Percentiles rank a stretch among this genome's conserved stretches.
Conservation (phyloP, 495 filamentous ascomycete genomes). For the Talaromyces thailandensis region DNA sequence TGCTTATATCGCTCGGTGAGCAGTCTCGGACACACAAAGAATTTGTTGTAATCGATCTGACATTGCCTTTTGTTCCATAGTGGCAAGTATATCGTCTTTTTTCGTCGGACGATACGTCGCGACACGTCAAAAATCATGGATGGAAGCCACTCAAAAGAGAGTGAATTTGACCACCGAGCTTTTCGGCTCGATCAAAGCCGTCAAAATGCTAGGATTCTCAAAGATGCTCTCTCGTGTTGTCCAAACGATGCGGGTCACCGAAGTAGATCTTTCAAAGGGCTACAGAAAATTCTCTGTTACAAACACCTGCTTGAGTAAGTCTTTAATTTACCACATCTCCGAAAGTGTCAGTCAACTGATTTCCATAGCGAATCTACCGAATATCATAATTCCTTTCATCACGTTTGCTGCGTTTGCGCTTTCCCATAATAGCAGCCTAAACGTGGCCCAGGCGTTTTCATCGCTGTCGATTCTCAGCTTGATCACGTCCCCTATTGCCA, state of each 20-base stretch:
- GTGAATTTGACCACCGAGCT: slow-evolving; percentile 38
- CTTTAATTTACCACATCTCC: no score
- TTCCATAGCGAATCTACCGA: no score
- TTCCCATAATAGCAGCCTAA: slow-evolving; percentile 4
- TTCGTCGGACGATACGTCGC: background rate
- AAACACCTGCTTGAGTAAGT: no score
- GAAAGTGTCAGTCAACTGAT: no score
- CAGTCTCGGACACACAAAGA: slow-evolving; percentile 1
- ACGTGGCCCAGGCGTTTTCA: slow-evolving; percentile 45
- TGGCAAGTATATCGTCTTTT: slow-evolving; percentile 1
- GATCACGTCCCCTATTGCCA: slow-evolving; percentile 43
- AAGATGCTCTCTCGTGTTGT: slow-evolving; percentile 11
- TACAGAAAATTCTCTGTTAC: slow-evolving; percentile 7
- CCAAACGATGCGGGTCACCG: slow-evolving; percentile 3
- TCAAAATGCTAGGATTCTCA: slow-evolving; percentile 43
- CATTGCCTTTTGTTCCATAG: background rate
- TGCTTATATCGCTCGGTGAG: slow-evolving; percentile 41
- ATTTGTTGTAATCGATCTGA: no score
- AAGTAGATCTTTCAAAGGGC: slow-evolving; percentile 14
- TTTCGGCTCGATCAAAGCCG: slow-evolving; percentile 44
- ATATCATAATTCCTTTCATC: slow-evolving; percentile 10
- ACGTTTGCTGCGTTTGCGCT: slow-evolving; percentile 39
- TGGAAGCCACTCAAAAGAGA: slow-evolving; percentile 42
- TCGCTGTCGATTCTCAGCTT: slow-evolving; percentile 52
- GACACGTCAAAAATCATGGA: slow-evolving; percentile 32